Evolutionary conservation across 2,329 filamentous ascomycete species (phyloP).

Genomic region (Trichoderma sp.): DNA sequence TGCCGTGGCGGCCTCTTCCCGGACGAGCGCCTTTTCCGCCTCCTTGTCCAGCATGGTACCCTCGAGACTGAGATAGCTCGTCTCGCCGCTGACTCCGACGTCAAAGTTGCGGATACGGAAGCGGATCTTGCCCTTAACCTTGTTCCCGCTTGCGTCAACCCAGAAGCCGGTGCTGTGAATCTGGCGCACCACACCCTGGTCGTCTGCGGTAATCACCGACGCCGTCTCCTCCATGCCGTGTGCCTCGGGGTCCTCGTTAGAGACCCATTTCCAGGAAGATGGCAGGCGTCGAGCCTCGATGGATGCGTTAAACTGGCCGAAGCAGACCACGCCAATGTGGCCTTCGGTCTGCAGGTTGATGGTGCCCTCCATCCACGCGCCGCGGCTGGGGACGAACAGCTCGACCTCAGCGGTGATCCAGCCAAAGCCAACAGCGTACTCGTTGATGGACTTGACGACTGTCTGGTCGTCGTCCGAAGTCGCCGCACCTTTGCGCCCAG

Average conservation of each 20-base stretch:
- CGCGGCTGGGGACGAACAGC: slow-evolving; percentile 75
- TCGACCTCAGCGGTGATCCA: slow-evolving; percentile 89
- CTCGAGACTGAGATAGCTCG: slow-evolving; percentile 81
- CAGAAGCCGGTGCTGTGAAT: slow-evolving; percentile 70
- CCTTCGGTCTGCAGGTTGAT: slow-evolving; percentile 87
- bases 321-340: slow-evolving; percentile 85
- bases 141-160: slow-evolving; percentile 69
- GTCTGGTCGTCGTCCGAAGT: slow-evolving; percentile 53
- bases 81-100: slow-evolving; percentile 71
- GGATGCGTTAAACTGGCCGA: slow-evolving; percentile 88
- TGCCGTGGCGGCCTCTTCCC: slow-evolving; percentile 49
- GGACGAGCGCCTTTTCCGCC: slow-evolving; percentile 61
- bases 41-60: slow-evolving; percentile 78
- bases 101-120: slow-evolving; percentile 88
- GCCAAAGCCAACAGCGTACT: slow-evolving; percentile 82
- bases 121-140: slow-evolving; percentile 68
- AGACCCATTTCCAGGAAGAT: slow-evolving; percentile 76
- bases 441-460: slow-evolving; percentile 62
- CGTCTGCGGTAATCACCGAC: slow-evolving; percentile 46
- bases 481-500: slow-evolving; percentile 53
- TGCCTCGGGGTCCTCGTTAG: slow-evolving; percentile 50
- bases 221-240: slow-evolving; percentile 48
- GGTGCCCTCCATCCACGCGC: slow-evolving; percentile 74
- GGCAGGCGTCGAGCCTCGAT: slow-evolving; percentile 79
- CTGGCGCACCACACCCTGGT: slow-evolving; percentile 57